Base-by-base conservation (phyloP, 371 early-diverging fungal genomes). In the Nematocida displodere region DNA sequence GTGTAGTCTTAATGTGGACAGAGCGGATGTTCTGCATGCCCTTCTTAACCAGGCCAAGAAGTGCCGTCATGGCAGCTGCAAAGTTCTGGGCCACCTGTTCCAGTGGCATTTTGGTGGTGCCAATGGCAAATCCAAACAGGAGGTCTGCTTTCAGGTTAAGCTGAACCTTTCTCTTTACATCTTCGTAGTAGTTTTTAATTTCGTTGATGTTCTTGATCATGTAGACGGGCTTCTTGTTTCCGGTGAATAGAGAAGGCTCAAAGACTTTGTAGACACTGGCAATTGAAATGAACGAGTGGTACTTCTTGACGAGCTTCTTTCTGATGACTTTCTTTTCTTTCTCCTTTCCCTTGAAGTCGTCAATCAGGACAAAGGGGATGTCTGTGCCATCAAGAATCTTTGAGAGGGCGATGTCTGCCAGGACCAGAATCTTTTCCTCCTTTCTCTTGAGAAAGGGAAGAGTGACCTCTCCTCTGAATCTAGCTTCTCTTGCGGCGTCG, bases 1-100 rank as follows among this genome's bases (percentile, higher is more conserved):
- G 95, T 82, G 92, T 87, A 79, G 89, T 88, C 91, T 96, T 97
- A 87, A 97, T 87, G 90, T 88, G 91, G 83, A 95, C 88, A 80
- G 93, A 91, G 87, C 90, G 90, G 86, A 95, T 91, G 91, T 94
- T 97, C 87, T 95, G 93, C 92, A 93, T 92, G 88, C 93, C 89
- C 89, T 95, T 97, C 91, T 97, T 95, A 78, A 94, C 87, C 77
- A 94, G 87, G 50, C 94, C 93, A 67, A 94, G 91, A 82, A 97
- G 86, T 87, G 94, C 92, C 89, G 92, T 93, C 88, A 95, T 87
- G 78, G 93, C 87, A 87, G 92, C 86, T 92, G 93, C 92, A 85
- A 91, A 90, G 91, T 97, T 97, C 85, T 90, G 87, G 80, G 91
- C 86, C 67, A 94, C 87, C 86, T 94, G 88, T 84, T 93, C 92